Evolutionary conservation across 2,329 filamentous ascomycete genomes (phyloP).

Genomic region (Alternaria gansuensis): DNA sequence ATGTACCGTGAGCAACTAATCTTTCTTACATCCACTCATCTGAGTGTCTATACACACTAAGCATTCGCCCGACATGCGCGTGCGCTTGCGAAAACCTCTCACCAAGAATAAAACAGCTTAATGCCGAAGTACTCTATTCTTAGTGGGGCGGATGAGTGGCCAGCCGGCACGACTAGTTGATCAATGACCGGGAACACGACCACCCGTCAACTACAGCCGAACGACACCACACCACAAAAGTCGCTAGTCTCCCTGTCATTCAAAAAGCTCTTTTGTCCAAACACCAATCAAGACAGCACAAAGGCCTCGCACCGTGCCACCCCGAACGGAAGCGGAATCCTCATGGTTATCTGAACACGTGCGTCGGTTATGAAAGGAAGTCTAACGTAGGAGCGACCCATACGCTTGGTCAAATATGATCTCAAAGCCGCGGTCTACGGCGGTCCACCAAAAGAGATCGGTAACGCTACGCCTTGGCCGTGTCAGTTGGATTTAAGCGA

Average conservation of each 20-base stretch:
- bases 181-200: constrained; percentile 10
- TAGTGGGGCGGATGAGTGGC: not conserved
- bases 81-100: not conserved
- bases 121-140: not conserved
- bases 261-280: constrained; percentile 1
- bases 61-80: not conserved
- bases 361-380: not conserved
- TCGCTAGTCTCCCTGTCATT: not conserved
- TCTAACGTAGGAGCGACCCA: constrained; percentile 5
- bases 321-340: constrained; percentile 12
- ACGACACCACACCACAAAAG: constrained; percentile 3
- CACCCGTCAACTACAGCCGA: constrained; percentile 8
- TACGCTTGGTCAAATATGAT: constrained; percentile 2
- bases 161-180: not conserved
- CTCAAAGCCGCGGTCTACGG: constrained; percentile 5
- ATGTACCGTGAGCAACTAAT: not conserved
- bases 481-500: constrained; percentile 14
- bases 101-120: not conserved
- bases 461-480: constrained; percentile 15
- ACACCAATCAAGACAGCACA: not conserved
- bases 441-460: constrained; percentile 2
- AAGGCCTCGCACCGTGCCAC: constrained; percentile 9
- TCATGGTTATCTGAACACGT: constrained; percentile 7
- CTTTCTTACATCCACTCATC: not conserved
- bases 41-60: not conserved